Conservation (phyloP, 2,329 filamentous ascomycete species). For the Fusarium chuoi region DNA sequence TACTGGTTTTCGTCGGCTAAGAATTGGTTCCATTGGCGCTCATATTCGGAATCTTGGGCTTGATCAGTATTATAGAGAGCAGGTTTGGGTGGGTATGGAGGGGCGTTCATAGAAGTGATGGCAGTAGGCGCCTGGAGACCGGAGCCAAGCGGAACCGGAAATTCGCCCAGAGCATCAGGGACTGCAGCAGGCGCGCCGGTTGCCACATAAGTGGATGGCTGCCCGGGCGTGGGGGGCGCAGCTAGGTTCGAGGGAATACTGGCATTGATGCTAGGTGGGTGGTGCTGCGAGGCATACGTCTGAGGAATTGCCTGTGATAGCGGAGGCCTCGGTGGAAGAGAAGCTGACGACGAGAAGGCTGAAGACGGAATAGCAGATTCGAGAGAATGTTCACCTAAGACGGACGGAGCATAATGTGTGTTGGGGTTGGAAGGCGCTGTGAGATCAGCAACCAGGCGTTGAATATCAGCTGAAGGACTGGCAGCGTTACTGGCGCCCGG, state of each 20-base stretch:
- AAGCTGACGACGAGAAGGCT: conserved; percentile 52
- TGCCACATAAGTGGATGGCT: conserved; percentile 49
- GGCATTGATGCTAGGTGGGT: conserved; percentile 47
- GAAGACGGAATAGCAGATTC: conserved; percentile 43
- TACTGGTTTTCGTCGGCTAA: conserved; percentile 78
- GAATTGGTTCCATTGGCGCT: conserved; percentile 78
- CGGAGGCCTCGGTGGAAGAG: conserved; percentile 61
- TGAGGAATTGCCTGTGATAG: conserved; percentile 52
- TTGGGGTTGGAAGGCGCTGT: conserved; percentile 50
- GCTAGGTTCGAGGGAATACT: conserved; percentile 44
- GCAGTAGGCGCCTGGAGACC: conserved; percentile 45
- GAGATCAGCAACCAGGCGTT: conserved; percentile 55
- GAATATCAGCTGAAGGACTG: conserved; percentile 51
- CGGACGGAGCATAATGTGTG: conserved; percentile 43
- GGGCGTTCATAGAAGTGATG: conserved; percentile 46
- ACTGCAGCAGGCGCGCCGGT: conserved; percentile 48
- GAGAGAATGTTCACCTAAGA: conserved; percentile 42
- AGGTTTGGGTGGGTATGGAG: conserved; percentile 47
- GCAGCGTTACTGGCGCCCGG: conserved; percentile 42
- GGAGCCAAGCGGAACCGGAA: conserved; percentile 45
- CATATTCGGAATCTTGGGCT: conserved; percentile 59
- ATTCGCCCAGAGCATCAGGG: conserved; percentile 47
- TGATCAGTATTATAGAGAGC: conserved; percentile 45
- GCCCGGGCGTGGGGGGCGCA: conserved; percentile 47
- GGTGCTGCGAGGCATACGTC: conserved; percentile 52